These are phyloP conservation scores for Stemphylium lycopersici DNA, from an alignment of 2,329 filamentous ascomycete genomes.

Conservation along the genomic window DNA sequence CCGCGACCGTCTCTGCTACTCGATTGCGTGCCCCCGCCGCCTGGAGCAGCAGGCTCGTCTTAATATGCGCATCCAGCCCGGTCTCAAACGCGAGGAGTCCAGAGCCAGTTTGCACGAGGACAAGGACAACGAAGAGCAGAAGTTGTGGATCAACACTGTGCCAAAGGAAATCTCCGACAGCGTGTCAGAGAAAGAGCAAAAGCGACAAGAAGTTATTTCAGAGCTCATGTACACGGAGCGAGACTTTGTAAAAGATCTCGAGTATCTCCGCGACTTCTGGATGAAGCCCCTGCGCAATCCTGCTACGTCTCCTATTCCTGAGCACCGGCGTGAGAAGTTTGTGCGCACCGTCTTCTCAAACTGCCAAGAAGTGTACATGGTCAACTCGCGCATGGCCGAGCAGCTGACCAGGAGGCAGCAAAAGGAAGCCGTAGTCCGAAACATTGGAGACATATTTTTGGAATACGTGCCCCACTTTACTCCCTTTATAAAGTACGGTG, in stretches of 20 bases:
- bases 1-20: conserved; percentile 93
- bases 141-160: conserved; percentile 98
- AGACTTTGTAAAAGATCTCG: conserved; percentile 98
- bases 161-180: conserved; percentile 92
- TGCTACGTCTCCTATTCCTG: conserved; percentile 80
- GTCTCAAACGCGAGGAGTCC: conserved; percentile 75
- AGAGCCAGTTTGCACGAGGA: conserved; percentile 81
- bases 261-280: conserved; percentile 98
- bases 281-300: conserved; percentile 82
- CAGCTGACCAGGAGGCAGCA: conserved; percentile 90
- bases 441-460: conserved; percentile 91
- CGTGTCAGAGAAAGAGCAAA: conserved; percentile 90
- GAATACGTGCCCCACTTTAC: conserved; percentile 92
- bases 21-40: conserved; percentile 91
- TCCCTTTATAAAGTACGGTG: conserved; percentile 95
- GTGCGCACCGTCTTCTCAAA: conserved; percentile 96
- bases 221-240: conserved; percentile 98
- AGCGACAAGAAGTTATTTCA: conserved; percentile 96
- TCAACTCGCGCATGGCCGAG: conserved; percentile 88
- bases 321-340: conserved; percentile 84
- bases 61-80: conserved; percentile 91
- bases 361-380: conserved; percentile 89
- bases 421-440: conserved; percentile 84
- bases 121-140: conserved; percentile 92
- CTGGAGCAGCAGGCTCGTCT: conserved; percentile 93